Evolutionary conservation across 2,329 filamentous ascomycete species (phyloP), one percentile per base, ranked within the genome.

Genomic region (Cordyceps farinosa): DNA sequence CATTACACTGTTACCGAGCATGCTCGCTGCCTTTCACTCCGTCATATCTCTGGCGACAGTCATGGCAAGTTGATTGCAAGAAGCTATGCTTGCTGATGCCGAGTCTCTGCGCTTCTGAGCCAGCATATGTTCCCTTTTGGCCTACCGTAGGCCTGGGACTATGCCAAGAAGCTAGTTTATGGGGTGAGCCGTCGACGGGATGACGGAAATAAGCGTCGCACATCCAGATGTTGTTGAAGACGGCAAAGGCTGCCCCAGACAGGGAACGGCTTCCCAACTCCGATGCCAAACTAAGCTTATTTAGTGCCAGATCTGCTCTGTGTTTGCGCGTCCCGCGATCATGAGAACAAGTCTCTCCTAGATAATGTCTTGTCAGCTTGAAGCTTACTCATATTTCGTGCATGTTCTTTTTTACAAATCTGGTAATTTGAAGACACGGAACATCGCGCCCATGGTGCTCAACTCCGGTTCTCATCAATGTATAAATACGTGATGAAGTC

Each of bases 221-320:
- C 22, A 22, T 22, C 22, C 22, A 22, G 22, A 22, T 22, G 22
- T 22, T 22, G 22, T 22, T 22, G 22, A 55, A 42, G 7, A 56
- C 38, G 40, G 29, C 13, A 56, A 45, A 45, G 17, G 6, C 15
- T 56, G 38, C 40, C 53, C 15, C 53, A 45, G 40, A 56, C 40
- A 22, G 40, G 53, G 8, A 56, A 56, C 13, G 27, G 34, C 27
- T 9, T 15, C 38, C 53, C 53, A 56, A 56, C 27, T 34, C 53
- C 53, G 53, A 56, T 56, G 38, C 10, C 38, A 32, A 56, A 34
- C 53, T 56, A 56, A 56, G 38, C 40, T 56, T 56, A 56, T n/a
- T 44, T 45, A n/a, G 53, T 56, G 40, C 15, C 53, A 42, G 53
- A 44, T 56, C 27, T 13, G 6, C 53, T 44, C 38, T 56, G 27